Percentiles rank a stretch among this genome's conserved stretches.
These are phyloP conservation scores for Corchorus capsularis DNA, from an alignment of 345 rosid species.

Conservation along the genomic window DNA sequence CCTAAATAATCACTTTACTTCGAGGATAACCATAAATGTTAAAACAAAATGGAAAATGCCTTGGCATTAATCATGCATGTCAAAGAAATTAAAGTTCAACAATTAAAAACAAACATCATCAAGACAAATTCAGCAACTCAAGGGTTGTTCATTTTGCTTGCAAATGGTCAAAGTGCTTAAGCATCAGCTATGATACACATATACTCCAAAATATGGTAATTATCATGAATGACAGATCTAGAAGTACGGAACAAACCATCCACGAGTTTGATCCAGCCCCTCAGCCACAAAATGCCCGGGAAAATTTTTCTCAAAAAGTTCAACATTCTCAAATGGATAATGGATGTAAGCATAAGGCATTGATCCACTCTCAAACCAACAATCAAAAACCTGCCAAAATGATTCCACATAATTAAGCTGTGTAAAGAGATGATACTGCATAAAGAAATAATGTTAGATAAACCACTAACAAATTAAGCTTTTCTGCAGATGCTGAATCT, in stretches of 20 bases:
- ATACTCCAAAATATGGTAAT: not conserved
- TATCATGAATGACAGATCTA: constrained; percentile 13
- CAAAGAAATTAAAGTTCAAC: not conserved
- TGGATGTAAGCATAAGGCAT: constrained; percentile 99
- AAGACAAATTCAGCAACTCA: not conserved
- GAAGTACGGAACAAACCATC: constrained; percentile 69
- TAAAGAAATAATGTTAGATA: not conserved
- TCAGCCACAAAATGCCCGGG: constrained; percentile 99
- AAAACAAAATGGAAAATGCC: constrained; percentile 6
- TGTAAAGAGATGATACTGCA: not conserved
- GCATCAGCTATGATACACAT: not conserved
- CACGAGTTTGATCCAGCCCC: constrained; percentile 99
- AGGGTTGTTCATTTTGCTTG: not conserved
- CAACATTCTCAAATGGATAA: constrained; percentile 95
- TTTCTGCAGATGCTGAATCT: not conserved
- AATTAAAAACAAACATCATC: not conserved
- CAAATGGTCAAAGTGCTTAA: not conserved
- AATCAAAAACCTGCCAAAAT: constrained; percentile 86
- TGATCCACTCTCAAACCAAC: constrained; percentile 99
- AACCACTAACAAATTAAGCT: not conserved
- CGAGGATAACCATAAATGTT: not conserved
- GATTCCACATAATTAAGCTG: constrained; percentile 12
- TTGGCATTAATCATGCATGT: not conserved
- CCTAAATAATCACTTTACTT: not conserved
- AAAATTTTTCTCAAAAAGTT: constrained; percentile 85